Percentiles rank a stretch among this genome's conserved stretches.
These are phyloP conservation scores for Carex arenaria DNA, from an alignment of 202 grass and related monocot species.

Conservation along the genomic window DNA sequence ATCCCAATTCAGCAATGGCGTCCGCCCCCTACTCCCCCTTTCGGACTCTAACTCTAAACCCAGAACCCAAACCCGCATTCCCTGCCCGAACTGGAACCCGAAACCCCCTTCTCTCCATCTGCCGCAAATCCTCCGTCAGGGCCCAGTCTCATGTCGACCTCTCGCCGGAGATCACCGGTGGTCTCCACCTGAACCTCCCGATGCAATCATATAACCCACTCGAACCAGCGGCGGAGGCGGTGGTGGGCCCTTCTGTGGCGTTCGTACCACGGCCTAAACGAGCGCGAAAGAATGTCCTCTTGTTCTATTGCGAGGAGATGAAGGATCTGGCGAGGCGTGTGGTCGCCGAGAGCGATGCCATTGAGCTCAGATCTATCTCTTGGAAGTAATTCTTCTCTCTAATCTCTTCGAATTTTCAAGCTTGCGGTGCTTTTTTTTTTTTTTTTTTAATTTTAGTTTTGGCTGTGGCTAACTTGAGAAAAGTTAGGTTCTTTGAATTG, in stretches of 20 bases:
- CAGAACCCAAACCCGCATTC: slow-evolving; percentile 9
- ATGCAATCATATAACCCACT: slow-evolving; percentile 31
- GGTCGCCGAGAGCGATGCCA: slow-evolving; percentile 61
- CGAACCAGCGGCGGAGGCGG: slow-evolving; percentile 29
- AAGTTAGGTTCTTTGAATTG: neutral
- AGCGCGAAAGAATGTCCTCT: slow-evolving; percentile 51
- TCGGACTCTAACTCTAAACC: slow-evolving; percentile 21
- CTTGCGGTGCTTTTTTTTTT: neutral
- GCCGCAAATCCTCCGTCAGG: slow-evolving; percentile 1
- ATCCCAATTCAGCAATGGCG: slow-evolving; percentile 32
- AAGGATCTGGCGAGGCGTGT: slow-evolving; percentile 57
- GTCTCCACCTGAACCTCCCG: slow-evolving; percentile 31
- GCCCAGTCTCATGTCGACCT: slow-evolving; percentile 40
- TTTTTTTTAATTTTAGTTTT: neutral
- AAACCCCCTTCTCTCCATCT: slow-evolving; percentile 30
- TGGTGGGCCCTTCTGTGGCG: slow-evolving; percentile 2
- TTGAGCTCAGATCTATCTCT: slow-evolving; percentile 67
- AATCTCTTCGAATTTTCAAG: neutral
- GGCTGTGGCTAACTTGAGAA: neutral
- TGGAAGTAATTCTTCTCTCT: slow-evolving; percentile 52
- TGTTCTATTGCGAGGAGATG: slow-evolving; percentile 97
- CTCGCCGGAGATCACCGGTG: slow-evolving; percentile 35
- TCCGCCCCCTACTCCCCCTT: slow-evolving; percentile 36
- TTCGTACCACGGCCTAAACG: slow-evolving; percentile 1
- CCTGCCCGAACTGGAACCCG: neutral